Evolutionary conservation across 768 basidiomycete species (phyloP).

Genomic region (Myochromella boudieri): DNA sequence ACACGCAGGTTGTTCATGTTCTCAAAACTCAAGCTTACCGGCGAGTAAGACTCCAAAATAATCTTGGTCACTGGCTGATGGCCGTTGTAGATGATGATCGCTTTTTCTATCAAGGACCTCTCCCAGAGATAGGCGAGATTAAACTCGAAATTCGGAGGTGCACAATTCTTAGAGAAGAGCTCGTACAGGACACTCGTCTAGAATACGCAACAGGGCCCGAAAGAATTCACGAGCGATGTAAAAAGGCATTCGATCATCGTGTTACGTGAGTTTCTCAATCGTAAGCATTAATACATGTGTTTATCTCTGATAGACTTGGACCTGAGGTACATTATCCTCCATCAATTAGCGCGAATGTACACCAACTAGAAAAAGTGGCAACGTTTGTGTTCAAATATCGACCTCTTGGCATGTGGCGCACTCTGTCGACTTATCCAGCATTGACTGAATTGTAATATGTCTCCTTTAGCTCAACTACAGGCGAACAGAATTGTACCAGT

Average conservation of each 20-base stretch:
- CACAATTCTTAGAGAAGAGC: neutral
- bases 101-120: slow-evolving; percentile 8
- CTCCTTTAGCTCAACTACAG: slow-evolving; percentile 10
- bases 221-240: slow-evolving; percentile 19
- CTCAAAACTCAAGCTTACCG: slow-evolving; percentile 20
- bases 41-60: slow-evolving; percentile 1
- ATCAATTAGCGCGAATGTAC: neutral
- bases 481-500: slow-evolving; percentile 15
- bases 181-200: neutral
- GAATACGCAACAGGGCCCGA: too few species aligned
- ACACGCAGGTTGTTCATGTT: slow-evolving; percentile 17
- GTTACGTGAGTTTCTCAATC: slow-evolving; percentile 8
- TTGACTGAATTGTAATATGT: neutral
- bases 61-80: too few species aligned
- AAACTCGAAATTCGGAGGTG: slow-evolving; percentile 10
- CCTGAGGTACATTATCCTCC: neutral
- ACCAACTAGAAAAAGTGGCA: neutral
- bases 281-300: neutral
- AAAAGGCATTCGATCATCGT: slow-evolving; percentile 16
- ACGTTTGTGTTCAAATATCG: slow-evolving; percentile 19
- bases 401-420: slow-evolving; percentile 12
- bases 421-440: neutral
- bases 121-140: slow-evolving; percentile 14
- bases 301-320: slow-evolving; percentile 10
- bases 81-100: slow-evolving; percentile 24